Evolutionary conservation across 352 stramenopile genomes (phyloP).

Genomic region (Pythium pyrilobum): DNA sequence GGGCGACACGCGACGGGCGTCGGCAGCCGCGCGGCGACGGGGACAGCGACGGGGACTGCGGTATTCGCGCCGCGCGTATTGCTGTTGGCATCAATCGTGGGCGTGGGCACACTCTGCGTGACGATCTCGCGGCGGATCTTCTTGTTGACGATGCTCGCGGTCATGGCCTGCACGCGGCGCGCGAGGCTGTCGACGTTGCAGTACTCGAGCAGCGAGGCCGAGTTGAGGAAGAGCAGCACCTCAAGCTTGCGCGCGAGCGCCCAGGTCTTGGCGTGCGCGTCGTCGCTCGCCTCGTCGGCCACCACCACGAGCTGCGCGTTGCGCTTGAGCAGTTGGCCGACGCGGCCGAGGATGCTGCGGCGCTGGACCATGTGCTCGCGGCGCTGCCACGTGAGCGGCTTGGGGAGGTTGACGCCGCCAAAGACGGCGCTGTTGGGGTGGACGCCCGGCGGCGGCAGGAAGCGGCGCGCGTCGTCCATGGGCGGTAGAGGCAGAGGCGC

Average conservation of each 20-base stretch:
- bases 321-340: slow-evolving; percentile 51
- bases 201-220: slow-evolving; percentile 77
- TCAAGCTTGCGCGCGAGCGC: slow-evolving; percentile 76
- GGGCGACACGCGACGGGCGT: background rate
- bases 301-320: slow-evolving; percentile 41
- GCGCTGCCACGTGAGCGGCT: slow-evolving; percentile 79
- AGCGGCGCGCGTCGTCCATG: slow-evolving; percentile 10
- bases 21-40: too few species aligned
- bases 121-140: slow-evolving; percentile 59
- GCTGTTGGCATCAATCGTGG: background rate
- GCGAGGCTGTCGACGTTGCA: slow-evolving; percentile 72
- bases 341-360: slow-evolving; percentile 56
- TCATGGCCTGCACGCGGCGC: slow-evolving; percentile 74
- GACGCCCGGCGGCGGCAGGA: slow-evolving; percentile 53
- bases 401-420: slow-evolving; percentile 49
- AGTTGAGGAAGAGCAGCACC: slow-evolving; percentile 79
- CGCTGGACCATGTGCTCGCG: slow-evolving; percentile 67
- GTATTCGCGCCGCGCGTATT: background rate
- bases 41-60: too few species aligned
- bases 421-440: slow-evolving; percentile 78
- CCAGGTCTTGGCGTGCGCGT: slow-evolving; percentile 48
- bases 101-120: background rate
- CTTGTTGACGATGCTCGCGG: slow-evolving; percentile 79
- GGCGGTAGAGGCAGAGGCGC: background rate
- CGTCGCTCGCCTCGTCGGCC: background rate